Conservation (phyloP, 108 stramenopile species). For the Cyclotella baltica region DNA sequence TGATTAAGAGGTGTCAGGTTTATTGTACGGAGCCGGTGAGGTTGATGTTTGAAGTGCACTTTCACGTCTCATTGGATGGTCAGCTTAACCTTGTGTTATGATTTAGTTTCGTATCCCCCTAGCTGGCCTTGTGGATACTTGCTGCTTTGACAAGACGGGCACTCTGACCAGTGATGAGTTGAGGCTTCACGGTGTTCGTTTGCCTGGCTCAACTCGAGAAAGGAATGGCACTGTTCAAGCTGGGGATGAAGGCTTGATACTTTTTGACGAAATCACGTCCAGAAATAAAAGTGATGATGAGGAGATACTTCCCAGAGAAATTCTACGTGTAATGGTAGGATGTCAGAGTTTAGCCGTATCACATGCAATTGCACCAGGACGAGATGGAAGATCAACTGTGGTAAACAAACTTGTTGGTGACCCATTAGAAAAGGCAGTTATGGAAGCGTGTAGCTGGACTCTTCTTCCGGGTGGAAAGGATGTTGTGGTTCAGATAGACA, state of each 20-base stretch:
- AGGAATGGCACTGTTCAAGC: not conserved
- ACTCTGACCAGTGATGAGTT: constrained; percentile 96
- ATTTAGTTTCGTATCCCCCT: constrained; percentile 89
- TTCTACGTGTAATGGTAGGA: constrained; percentile 85
- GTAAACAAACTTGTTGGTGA: constrained; percentile 75
- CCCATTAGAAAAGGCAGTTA: constrained; percentile 93
- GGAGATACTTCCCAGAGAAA: constrained; percentile 46
- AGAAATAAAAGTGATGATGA: not conserved
- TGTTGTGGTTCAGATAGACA: constrained; percentile 29
- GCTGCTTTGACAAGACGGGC: constrained; percentile 98
- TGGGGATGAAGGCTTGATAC: constrained; percentile 41
- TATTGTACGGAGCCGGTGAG: constrained; percentile 93
- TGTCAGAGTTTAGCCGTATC: constrained; percentile 89
- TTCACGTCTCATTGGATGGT: not conserved
- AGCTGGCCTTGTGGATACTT: constrained; percentile 91
- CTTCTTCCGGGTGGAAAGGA: constrained; percentile 50
- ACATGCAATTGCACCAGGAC: constrained; percentile 25
- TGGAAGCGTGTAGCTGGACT: constrained; percentile 82
- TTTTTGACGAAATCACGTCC: constrained; percentile 23
- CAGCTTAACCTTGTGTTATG: not conserved
- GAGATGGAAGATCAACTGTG: constrained; percentile 36
- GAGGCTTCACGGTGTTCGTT: constrained; percentile 80
- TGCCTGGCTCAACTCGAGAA: constrained; percentile 13
- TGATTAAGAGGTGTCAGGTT: constrained; percentile 75
- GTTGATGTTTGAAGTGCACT: not conserved